phyloP scores from a whole-genome alignment of 495 filamentous ascomycete species.

The Tuber brumale region DNA sequence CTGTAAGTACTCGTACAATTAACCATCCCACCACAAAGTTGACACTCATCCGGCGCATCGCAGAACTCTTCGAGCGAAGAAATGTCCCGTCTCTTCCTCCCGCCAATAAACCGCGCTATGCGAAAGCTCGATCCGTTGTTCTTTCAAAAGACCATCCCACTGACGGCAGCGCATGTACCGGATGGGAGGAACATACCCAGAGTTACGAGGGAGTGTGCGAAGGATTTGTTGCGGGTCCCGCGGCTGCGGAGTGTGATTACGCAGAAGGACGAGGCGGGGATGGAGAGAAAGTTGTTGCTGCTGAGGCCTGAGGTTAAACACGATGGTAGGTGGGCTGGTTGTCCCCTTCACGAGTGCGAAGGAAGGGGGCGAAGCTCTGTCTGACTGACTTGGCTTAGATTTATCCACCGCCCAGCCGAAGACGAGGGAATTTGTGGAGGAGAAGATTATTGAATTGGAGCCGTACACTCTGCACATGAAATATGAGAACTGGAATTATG shows the following conservation, averaged over 20 bases:
- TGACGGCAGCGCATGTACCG: conserved; percentile 71
- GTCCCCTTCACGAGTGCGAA: conserved; percentile 14
- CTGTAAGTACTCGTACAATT: background rate
- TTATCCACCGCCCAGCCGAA: conserved; percentile 64
- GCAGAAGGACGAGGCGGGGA: conserved; percentile 47
- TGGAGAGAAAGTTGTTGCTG: conserved; percentile 64
- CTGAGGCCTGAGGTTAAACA: conserved; percentile 61
- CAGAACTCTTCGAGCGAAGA: conserved; percentile 19
- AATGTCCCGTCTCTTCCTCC: conserved; percentile 55
- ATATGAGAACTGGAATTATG: conserved; percentile 80
- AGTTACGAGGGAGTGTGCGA: conserved; percentile 55
- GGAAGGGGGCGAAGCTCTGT: background rate
- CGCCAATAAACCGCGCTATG: conserved; percentile 77
- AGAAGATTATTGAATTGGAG: conserved; percentile 58
- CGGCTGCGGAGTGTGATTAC: conserved; percentile 54
- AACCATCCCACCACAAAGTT: background rate
- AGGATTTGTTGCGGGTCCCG: conserved; percentile 57
- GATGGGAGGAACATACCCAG: conserved; percentile 63
- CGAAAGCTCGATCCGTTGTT: conserved; percentile 70
- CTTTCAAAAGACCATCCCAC: conserved; percentile 66
- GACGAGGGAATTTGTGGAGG: conserved; percentile 61
- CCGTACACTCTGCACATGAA: conserved; percentile 68
- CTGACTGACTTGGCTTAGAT: conserved; percentile 50
- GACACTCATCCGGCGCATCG: background rate
- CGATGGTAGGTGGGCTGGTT: conserved; percentile 51